Evolutionary conservation across 805 yeast genomes (phyloP).

Genomic region (Candida orba): DNA sequence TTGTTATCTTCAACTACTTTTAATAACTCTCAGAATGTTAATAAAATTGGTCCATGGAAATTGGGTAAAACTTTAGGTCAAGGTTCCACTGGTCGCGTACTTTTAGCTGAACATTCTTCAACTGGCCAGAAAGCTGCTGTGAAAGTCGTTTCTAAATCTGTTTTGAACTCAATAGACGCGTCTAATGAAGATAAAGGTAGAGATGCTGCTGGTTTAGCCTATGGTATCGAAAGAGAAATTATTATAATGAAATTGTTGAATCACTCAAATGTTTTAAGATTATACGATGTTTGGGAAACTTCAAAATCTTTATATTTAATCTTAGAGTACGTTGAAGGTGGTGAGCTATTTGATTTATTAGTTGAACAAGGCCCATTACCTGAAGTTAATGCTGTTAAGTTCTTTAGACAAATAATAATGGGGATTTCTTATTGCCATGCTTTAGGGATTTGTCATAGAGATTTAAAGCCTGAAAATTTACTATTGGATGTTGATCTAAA

Average conservation of each 20-base stretch:
- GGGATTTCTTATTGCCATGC: conserved; percentile 81
- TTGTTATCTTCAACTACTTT: conserved; percentile 38
- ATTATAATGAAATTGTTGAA: conserved; percentile 93
- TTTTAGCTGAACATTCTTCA: conserved; percentile 59
- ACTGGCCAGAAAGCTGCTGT: conserved; percentile 79
- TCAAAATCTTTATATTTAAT: conserved; percentile 79
- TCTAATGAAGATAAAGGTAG: conserved; percentile 31
- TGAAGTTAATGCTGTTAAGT: conserved; percentile 68
- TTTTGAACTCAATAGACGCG: conserved; percentile 28
- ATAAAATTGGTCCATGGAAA: conserved; percentile 74
- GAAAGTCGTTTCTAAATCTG: conserved; percentile 69
- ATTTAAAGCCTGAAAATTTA: conserved; percentile 75
- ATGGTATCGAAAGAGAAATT: conserved; percentile 95
- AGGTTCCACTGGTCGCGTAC: conserved; percentile 78
- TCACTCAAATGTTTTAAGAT: conserved; percentile 87
- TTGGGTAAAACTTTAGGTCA: conserved; percentile 73
- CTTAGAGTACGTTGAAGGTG: conserved; percentile 82
- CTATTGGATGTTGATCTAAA: conserved; percentile 58
- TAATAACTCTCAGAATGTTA: conserved; percentile 32
- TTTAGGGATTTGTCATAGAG: conserved; percentile 75
- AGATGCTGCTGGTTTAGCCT: conserved; percentile 66
- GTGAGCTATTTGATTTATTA: conserved; percentile 70
- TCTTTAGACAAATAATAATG: conserved; percentile 68
- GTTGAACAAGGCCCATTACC: conserved; percentile 62
- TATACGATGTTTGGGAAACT: conserved; percentile 98